Base-by-base conservation (phyloP, 768 basidiomycete species). In the Cantharellus anzutake region DNA sequence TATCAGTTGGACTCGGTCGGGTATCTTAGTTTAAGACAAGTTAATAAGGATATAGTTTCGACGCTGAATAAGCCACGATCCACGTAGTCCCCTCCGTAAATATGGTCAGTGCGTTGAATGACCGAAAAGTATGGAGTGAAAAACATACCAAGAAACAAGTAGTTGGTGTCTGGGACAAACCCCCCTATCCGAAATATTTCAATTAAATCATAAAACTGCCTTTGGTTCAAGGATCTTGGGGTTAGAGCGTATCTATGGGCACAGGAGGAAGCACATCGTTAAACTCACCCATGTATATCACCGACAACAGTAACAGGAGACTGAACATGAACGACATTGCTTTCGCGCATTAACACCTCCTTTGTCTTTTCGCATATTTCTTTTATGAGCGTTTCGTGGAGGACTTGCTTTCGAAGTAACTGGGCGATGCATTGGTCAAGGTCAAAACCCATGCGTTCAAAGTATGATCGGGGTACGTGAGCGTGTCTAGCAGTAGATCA, bases 331-430 rank as follows among this genome's bases (percentile, higher is more conserved):
- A 98, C 92, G 60, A 99, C 96, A 67, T 99, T 99, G 61, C 87
- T 91, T 74, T 99, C 96, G 63, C 91, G 77, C 96, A 98, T 98
- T 60, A 99, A 82, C 0, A 99, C 90, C 69, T 99, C 96, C 70
- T 98, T 99, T 14, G 94, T 96, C 74, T 98, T 98, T 68, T 96
- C 94, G 76, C 96, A 98, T 79, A 99, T 97, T 76, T 99, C 94
- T 57, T 92, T 84, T 51, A 99, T 71, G 37, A 98, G 77, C 2
- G 90, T 86, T 73, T 98, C 94, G 66, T 93, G 93, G 3, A 99
- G 76, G 11, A 99, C 81, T 64, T 96, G 92, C 74, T 96, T 96
- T 58, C 83, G 78, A 41, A 90, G 79, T 59, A 94, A 76, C 67
- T 92, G 87, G 66, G 85, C 75, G 68, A 97, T 97, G 71, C 92